Base-by-base conservation (phyloP, 208 protist genomes). In the Trypanosoma caninum region DNA sequence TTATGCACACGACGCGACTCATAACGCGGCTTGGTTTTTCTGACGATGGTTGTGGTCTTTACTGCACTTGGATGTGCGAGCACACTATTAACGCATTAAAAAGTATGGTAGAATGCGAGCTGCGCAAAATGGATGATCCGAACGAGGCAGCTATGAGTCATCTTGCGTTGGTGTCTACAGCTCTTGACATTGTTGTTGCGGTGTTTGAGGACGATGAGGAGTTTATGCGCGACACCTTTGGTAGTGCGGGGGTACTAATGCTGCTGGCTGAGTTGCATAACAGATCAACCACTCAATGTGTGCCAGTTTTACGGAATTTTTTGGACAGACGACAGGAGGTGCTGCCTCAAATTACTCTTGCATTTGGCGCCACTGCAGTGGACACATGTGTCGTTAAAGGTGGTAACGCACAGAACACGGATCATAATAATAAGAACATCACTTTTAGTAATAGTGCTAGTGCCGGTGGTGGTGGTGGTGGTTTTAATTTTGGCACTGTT, bases 271-370 rank as follows among this genome's bases (percentile, higher is more conserved):
- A 76, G 41, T 70, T 94, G 45, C 84, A 94, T 65, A 71, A 68
- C 33, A 65, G 69, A 20, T 77, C 78, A 10, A 90, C 87, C 2
- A 76, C 69, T 18, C 73, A 87, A 50, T 94, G 87, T 58, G 82
- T 94, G 31, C 84, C 84, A 1, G 84, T 91, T 3, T 60, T 94
- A 40, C 52, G 67, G 18, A 74, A 90, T 59, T 91, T 94, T 50
- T 67, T 89, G 31, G 75, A 79, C 22, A 70, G 74, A 31, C 81
- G 87, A 27, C 68, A 82, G 41, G 71, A 76, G 23, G 74, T 82
- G 0, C 64, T 90, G 56, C 40, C 31, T 25, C 18, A 52, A 59
- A 45, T 63, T n/a, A 27, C 53, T 30, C 10, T 20, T 28, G 14
- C 58, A 78, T 35, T 34, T 74, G 31, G 10, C 42, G 18, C 44